Evolutionary conservation across 805 yeast genomes (phyloP).

Genomic region (Candida insectorum): DNA sequence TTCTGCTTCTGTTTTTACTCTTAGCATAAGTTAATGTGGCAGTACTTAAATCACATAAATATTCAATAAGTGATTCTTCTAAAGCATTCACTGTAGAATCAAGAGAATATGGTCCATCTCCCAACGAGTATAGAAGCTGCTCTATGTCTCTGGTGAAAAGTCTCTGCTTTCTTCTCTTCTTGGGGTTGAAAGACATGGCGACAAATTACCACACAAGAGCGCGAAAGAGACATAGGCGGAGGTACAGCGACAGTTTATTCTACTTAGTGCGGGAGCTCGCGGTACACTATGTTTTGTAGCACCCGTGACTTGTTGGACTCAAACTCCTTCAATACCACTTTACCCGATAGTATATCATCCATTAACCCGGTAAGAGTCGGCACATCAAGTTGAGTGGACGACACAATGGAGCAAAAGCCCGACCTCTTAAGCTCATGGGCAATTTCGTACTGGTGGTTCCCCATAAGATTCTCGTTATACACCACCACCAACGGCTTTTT

Average conservation of each 20-base stretch:
- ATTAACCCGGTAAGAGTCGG: no score
- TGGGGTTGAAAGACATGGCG: constrained; percentile 4
- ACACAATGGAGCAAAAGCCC: constrained; percentile 12
- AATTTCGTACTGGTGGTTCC: constrained; percentile 80
- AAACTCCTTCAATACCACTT: no score
- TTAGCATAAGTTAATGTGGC: constrained; percentile 31
- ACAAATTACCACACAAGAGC: no score
- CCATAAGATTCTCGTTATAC: constrained; percentile 70
- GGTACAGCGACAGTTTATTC: no score
- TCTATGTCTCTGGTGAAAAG: constrained; percentile 41
- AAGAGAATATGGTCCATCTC: constrained; percentile 38
- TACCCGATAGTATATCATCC: no score
- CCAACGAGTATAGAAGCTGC: constrained; percentile 36
- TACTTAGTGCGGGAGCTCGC: constrained; percentile 1
- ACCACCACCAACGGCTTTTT: constrained; percentile 63
- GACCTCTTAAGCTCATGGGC: constrained; percentile 35
- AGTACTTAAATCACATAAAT: constrained; percentile 31
- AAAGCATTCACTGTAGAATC: constrained; percentile 36
- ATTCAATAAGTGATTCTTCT: constrained; percentile 38
- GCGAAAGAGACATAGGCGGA: no score
- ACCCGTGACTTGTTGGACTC: no score
- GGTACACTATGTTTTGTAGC: background rate
- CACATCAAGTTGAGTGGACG: background rate
- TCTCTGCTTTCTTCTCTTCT: constrained; percentile 28
- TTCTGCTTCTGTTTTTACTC: constrained; percentile 35